A percentile compares a stretch with the other conserved stretches of the same genome.
These are phyloP conservation scores for Apiospora kogelbergensis DNA, from an alignment of 2,329 filamentous ascomycete species.

Conservation along the genomic window DNA sequence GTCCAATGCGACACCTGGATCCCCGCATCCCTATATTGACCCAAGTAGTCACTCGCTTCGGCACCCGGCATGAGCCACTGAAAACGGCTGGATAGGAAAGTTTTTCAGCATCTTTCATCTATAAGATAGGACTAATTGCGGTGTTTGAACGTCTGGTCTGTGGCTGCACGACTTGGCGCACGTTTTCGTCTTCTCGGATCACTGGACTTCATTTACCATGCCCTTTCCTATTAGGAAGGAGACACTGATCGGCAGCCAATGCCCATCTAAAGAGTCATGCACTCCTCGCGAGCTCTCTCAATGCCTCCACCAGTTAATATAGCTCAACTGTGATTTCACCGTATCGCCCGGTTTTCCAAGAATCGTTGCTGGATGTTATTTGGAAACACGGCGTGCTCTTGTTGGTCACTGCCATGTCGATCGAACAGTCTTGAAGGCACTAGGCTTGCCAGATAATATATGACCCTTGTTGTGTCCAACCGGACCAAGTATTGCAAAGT, in stretches of 20 bases:
- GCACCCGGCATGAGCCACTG: background rate
- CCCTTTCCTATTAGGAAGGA: background rate
- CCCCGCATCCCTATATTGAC: constrained; percentile 1
- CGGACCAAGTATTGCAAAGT: background rate
- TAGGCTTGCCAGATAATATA: background rate
- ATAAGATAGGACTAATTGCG: background rate
- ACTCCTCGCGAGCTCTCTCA: background rate
- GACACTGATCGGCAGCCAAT: background rate
- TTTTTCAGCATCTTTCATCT: background rate
- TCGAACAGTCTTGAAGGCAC: background rate
- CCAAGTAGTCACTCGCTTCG: background rate
- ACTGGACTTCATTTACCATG: background rate
- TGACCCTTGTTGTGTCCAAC: background rate
- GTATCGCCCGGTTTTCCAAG: background rate
- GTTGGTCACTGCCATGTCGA: background rate
- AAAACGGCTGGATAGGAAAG: background rate
- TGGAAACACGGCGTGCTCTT: background rate
- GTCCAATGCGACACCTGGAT: background rate
- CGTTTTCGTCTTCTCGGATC: background rate
- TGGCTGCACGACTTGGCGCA: background rate
- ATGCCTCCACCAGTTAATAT: background rate
- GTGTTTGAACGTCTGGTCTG: background rate
- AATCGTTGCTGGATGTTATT: accelerated
- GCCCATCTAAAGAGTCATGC: background rate
- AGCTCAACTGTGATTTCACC: background rate